phyloP scores from a whole-genome alignment of 495 filamentous ascomycete species.

The Penicillium turbatum region DNA sequence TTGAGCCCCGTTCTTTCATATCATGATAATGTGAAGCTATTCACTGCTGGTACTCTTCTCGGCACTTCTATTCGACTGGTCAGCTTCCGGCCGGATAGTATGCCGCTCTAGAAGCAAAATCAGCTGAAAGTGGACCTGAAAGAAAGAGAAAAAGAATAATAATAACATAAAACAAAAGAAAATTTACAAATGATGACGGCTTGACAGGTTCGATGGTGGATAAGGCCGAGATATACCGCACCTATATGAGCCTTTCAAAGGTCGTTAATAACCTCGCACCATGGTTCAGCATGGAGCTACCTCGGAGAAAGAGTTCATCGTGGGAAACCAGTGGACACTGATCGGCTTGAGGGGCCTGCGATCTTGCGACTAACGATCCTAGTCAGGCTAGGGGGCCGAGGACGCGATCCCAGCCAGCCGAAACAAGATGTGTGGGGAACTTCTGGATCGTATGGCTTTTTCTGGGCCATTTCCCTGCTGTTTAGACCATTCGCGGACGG shows the following conservation, averaged over 20 bases:
- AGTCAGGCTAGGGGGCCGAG: conserved; percentile 18
- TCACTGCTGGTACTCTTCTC: neutral
- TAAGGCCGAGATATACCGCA: neutral
- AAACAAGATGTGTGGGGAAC: conserved; percentile 25
- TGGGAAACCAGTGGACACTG: conserved; percentile 23
- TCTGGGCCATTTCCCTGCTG: conserved; percentile 2
- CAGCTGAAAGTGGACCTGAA: neutral
- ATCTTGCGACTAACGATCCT: conserved; percentile 25
- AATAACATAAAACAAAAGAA: neutral
- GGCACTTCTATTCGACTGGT: neutral
- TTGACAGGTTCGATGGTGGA: neutral
- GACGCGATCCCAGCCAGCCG: conserved; percentile 26
- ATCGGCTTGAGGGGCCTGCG: conserved; percentile 25
- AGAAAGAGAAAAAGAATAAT: neutral
- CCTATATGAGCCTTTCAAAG: neutral
- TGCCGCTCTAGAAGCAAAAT: neutral
- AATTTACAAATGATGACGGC: neutral
- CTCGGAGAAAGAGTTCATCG: conserved; percentile 17
- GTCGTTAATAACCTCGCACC: neutral
- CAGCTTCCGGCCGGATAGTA: neutral
- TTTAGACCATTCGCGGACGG: conserved; percentile 12
- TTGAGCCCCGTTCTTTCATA: neutral
- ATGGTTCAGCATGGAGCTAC: conserved; percentile 5
- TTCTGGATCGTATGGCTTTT: conserved; percentile 21
- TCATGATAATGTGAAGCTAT: neutral